Evolutionary conservation across 2,329 filamentous ascomycete genomes (phyloP), one percentile per base, ranked within the genome.

Genomic region (Xylariaceae sp.): DNA sequence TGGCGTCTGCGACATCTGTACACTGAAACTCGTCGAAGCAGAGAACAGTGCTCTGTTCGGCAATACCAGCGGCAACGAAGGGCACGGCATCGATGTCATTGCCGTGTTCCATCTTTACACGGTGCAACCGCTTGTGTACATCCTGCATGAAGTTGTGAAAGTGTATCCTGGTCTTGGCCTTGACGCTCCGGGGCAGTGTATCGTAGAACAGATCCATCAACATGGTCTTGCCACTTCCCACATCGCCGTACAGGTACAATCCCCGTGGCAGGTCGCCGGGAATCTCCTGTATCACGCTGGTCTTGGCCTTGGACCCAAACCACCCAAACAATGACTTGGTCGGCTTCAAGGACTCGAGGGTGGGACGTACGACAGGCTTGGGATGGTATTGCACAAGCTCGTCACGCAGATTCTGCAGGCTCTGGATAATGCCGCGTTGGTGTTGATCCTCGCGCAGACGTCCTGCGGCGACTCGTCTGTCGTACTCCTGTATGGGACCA

Each of bases 91-190:
- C 94, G 40, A 96, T 80, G 63, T 96, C 91, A 68, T 85, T 91
- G 32, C 94, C 94, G 70, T 95, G 83, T 64, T 85, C 76, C 80
- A 94, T 87, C 76, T 96, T 96, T 73, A 95, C 86, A 68, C 84
- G 84, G 75, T 97, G 94, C 65, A 97, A 76, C 57, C 92, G 81
- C 71, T 87, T 90, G 74, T 99, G 94, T 47, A 97, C 87, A 71
- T 95, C 89, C 72, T 97, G 94, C 94, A 99, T 99, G 76, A 99
- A 99, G 71, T 96, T 96, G 76, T 97, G 91, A 73, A 99, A 99
- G 75, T 99, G 94, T 67, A 99, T 96, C 47, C 94, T 81, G 46
- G 87, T 95, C 75, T 96, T 96, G 34, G 84, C 83, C 54, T 78
- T 80, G 61, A 97, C 91, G 56, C 87, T 86, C 12, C 76, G 70